Evolutionary conservation across 257 asterid genomes (phyloP), one percentile per base, ranked within the genome.

Genomic region (Rhazya stricta): DNA sequence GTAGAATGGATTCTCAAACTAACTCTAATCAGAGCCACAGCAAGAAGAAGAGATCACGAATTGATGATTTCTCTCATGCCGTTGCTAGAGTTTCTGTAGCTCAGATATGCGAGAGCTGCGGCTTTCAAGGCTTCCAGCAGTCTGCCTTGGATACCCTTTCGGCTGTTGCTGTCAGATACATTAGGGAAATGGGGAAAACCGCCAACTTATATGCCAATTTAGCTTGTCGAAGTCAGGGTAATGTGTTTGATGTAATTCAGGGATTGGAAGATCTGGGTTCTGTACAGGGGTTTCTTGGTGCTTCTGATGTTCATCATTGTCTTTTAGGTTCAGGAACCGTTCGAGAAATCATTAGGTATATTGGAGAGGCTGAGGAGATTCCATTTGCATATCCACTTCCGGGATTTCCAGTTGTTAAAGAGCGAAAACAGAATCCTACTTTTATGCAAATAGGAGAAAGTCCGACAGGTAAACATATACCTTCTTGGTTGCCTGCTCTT

Each of bases 101-200:
- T 12, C 89, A 85, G 79, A 58, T 80, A 80, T 85, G 85, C 51
- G 85, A 85, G 76, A 88, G 89, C 67, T 79, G 86, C 43, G 98
- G 98, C 79, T 93, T 85, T 84, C 98, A 93, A 81, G 80, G 91
- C 80, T 81, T 89, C 78, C 95, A 91, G 46, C 89, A 81, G 80
- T 86, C 88, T 70, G 94, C 97, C 25, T 76, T 93, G 87, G 90
- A 87, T 81, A 71, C 78, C 54, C 86, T 93, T 0, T 85, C 96
- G 11, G 92, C 88, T 85, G 89, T 91, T 21, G 95, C 91, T 5
- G 88, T 87, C 58, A 82, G 96, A 79, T 89, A 91, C 75, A 79
- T 89, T 74, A 78, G 73, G 54, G 92, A 88, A 53, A 48, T 91
- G 19, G 85, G 94, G 79, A 85, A 77, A 37, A 73, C 69, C 43